phyloP scores from a whole-genome alignment of 31 red algal species.

The Asparagopsis taxiformis region DNA sequence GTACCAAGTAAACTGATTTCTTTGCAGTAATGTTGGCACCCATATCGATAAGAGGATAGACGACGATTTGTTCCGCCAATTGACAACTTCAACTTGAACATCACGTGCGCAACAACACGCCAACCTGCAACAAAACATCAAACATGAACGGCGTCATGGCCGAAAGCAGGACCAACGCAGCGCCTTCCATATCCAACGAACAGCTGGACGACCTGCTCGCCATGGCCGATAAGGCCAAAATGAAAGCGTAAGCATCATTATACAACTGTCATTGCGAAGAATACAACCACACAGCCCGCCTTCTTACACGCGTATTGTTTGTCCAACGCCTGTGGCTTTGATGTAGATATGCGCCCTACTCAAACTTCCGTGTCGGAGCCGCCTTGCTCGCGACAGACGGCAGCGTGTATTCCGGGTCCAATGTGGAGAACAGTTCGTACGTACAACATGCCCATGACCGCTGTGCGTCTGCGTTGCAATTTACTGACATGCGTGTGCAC shows the following conservation, averaged over 20 bases:
- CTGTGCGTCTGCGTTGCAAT: too few relatives aligned
- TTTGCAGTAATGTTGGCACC: too few relatives aligned
- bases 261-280: background rate
- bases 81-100: too few relatives aligned
- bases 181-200: conserved; percentile 54
- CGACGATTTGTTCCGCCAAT: too few relatives aligned
- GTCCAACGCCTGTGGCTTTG: background rate
- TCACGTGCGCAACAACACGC: too few relatives aligned
- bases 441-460: conserved; percentile 5
- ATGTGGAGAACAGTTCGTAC: conserved; percentile 89
- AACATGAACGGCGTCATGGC: conserved; percentile 37
- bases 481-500: too few relatives aligned
- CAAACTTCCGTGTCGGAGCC: conserved; percentile 91
- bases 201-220: conserved; percentile 69
- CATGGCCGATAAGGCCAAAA: conserved; percentile 71
- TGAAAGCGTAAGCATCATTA: conserved; percentile 62
- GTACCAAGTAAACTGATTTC: too few relatives aligned
- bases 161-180: conserved; percentile 29
- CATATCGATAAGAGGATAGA: too few relatives aligned
- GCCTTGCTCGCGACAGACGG: conserved; percentile 72
- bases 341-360: conserved; percentile 89
- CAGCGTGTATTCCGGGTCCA: conserved; percentile 66
- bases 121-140: too few relatives aligned
- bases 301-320: background rate
- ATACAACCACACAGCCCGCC: background rate